Evolutionary conservation across 352 stramenopile genomes (phyloP).

Genomic region (Thraustochytrium sp.): DNA sequence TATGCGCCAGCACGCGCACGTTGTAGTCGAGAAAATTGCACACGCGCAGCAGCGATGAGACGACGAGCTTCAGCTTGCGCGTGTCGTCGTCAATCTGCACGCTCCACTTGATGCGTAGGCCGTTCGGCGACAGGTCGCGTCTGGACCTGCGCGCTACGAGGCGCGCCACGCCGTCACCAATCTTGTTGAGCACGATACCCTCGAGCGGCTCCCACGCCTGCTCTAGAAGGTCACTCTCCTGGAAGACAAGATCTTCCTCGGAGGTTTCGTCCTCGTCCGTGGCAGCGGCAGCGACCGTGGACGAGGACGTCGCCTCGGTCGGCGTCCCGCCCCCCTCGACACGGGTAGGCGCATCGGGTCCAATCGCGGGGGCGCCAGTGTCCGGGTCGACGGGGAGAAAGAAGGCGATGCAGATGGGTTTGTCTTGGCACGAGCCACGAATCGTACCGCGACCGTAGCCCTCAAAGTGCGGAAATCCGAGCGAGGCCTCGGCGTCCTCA

Average conservation of each 20-base stretch:
- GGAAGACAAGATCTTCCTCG: not conserved
- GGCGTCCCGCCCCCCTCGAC: too few relatives aligned
- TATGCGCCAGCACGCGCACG: slow-evolving; percentile 1
- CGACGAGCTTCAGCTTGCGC: slow-evolving; percentile 30
- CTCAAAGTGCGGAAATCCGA: not conserved
- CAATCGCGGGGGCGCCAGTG: too few relatives aligned
- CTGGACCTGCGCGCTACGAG: not conserved
- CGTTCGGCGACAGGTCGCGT: not conserved
- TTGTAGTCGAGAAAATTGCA: slow-evolving; percentile 11
- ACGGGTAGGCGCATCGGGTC: too few relatives aligned
- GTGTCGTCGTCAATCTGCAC: slow-evolving; percentile 25
- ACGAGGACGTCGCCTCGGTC: too few relatives aligned
- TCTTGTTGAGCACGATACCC: slow-evolving; percentile 7
- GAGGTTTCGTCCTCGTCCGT: not conserved
- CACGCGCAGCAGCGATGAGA: not conserved
- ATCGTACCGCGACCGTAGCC: not conserved
- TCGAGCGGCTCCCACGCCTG: slow-evolving; percentile 21
- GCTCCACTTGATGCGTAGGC: not conserved
- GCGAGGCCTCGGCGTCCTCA: not conserved
- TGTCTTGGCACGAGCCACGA: slow-evolving; percentile 15
- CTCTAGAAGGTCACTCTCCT: not conserved
- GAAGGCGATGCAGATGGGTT: not conserved
- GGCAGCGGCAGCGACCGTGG: not conserved
- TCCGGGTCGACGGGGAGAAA: too few relatives aligned
- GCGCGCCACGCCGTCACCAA: slow-evolving; percentile 5